Evolutionary conservation across 176 grass and related monocot species (phyloP), one percentile per base, ranked within the genome.

Genomic region (Bothriochloa decipiens): DNA sequence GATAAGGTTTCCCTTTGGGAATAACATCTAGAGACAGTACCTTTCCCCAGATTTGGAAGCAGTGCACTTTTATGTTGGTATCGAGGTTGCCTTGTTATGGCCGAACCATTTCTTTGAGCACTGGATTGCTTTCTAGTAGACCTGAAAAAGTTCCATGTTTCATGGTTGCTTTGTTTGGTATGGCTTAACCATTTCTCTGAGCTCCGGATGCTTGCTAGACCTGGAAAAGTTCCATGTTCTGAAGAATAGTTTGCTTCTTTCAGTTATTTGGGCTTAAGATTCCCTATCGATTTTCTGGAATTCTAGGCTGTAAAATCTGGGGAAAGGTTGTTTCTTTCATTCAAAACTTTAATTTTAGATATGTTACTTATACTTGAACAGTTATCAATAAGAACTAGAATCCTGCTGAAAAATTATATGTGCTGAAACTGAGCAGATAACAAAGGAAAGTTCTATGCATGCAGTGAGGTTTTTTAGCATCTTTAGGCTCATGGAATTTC

Each of bases 151-250:
- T 32, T 1, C 29, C 29, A 32, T 32, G 29, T 32, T 32, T 32
- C 29, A 32, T 32, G 29, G 29, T 32, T 32, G 29, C 29, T 32
- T 32, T 32, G 29, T 32, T 32, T 32, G 29, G 29, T 32, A 17
- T 74, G 74, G 11, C 32, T 37, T 10, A 11, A 7, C 57, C 42
- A n/a, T 66, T 72, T 45, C 69, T 55, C 7, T 55, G 23, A 65
- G 16, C 22, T 76, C 63, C 50, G 40, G 70, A 85, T 49, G 17
- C 49, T 70, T 85, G 28, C 87, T 79, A 62, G 47, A 81, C 69
- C 82, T 81, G 77, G 70, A 57, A 23, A 58, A 39, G 29, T 49
- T 33, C 28, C 73, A 71, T 71, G 29, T 47, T 28, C 64, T 4
- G 39, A 33, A 39, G 22, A 82, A 13, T 13, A 61, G 16, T 82